Conservation (phyloP, 148 eudicot genomes). For the Amaranthus cruentus region DNA sequence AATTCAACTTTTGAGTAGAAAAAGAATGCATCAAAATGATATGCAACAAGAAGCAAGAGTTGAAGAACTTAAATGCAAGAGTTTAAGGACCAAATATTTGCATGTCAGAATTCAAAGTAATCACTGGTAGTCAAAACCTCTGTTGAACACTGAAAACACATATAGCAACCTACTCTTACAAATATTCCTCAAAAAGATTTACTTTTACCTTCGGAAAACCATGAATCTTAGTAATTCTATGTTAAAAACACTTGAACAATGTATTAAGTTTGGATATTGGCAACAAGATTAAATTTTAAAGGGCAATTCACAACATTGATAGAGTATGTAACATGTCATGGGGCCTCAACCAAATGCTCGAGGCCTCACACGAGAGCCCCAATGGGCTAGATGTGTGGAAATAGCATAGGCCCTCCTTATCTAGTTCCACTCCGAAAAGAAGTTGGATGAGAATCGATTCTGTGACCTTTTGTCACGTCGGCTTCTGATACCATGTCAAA, state of each 20-base stretch:
- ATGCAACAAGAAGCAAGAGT: background rate
- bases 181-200: background rate
- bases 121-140: background rate
- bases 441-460: too few relatives aligned
- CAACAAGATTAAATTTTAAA: background rate
- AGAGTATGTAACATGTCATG: too few relatives aligned
- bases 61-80: background rate
- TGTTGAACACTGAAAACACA: background rate
- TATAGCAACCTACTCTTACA: background rate
- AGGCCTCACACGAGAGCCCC: too few relatives aligned
- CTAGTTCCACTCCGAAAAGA: too few relatives aligned
- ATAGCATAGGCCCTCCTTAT: too few relatives aligned
- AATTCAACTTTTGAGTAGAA: background rate
- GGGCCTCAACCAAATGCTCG: too few relatives aligned
- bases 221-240: background rate
- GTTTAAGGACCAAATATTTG: background rate
- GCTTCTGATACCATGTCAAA: too few relatives aligned
- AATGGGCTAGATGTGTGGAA: too few relatives aligned
- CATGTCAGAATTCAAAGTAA: background rate
- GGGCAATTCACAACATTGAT: too few relatives aligned
- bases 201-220: background rate
- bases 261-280: background rate
- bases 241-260: background rate
- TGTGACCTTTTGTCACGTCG: too few relatives aligned
- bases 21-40: background rate